Evolutionary conservation across 139 green algal species (phyloP).

Genomic region (Volvox reticuliferus): DNA sequence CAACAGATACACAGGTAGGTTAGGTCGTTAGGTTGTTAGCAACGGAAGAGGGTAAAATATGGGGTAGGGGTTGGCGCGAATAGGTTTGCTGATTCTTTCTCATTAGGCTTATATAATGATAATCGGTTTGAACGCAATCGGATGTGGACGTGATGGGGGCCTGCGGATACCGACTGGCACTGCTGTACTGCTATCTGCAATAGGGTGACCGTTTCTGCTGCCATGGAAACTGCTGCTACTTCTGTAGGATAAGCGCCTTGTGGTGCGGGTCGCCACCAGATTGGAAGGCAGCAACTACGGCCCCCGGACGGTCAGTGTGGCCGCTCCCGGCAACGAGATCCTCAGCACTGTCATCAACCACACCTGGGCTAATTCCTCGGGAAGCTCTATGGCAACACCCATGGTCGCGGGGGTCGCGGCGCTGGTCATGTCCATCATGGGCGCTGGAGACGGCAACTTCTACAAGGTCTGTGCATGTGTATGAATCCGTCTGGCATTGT

Average conservation of each 20-base stretch:
- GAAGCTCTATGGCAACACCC: conserved; percentile 49
- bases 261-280: not conserved
- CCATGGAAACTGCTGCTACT: not conserved
- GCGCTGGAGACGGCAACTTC: conserved; percentile 12
- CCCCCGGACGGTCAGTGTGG: not conserved
- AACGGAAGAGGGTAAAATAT: too few relatives aligned
- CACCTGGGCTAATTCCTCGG: not conserved
- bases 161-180: not conserved
- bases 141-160: not conserved
- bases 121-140: not conserved
- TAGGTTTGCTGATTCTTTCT: too few relatives aligned
- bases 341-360: not conserved
- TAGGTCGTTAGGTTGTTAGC: not conserved
- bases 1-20: conserved; percentile 1
- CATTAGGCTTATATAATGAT: not conserved
- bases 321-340: conserved; percentile 11
- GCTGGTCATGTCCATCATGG: conserved; percentile 43
- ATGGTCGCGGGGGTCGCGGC: conserved; percentile 30
- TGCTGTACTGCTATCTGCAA: not conserved
- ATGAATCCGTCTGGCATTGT: not conserved
- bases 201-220: not conserved
- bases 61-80: too few relatives aligned
- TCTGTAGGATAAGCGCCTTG: not conserved
- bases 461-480: conserved; percentile 14
- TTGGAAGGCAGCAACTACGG: conserved; percentile 29